Base-by-base conservation (phyloP, 176 grass and related monocot species). In the Olyra latifolia region DNA sequence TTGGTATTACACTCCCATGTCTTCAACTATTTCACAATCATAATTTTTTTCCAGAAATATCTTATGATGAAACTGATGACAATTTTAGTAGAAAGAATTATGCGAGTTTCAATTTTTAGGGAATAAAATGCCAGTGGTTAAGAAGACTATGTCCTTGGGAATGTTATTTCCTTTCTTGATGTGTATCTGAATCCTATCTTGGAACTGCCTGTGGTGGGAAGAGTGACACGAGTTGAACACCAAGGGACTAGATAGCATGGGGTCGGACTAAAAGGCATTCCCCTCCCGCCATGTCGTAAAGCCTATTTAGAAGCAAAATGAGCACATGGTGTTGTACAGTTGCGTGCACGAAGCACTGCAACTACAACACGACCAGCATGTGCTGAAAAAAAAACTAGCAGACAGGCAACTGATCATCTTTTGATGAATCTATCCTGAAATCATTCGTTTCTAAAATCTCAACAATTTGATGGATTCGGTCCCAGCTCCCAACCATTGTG, bases 241-340 rank as follows among this genome's bases (percentile, higher is more conserved):
- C 17, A 52, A 55, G 45, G 55, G 55, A 45, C 8, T 80, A 73
- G 42, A 79, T 46, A 20, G 81, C 44, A 84, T 80, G 81, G 32
- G 54, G 55, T 74, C 62, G 6, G 28, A 54, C 12, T 66, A 78
- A 25, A 77, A 78, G 15, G 50, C 50, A 62, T 59, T 9, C 54
- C 24, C 60, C 12, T 22, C 42, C 52, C 20, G 44, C 43, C 54
- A 58, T 85, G 77, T 70, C 40, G 8, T 49, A 13, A 52, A 57
- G 74, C 80, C 83, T 88, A 69, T 12, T 32, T 80, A 12, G 49
- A 66, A 67, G 75, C 52, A 74, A 74, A 84, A 69, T 69, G 64
- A 41, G 53, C 69, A 69, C 70, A 75, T 88, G 75, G 23, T 67
- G 44, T 73, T 72, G 74, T 59, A 56, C 56, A 43, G 49, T 66